Percentiles rank a stretch among this genome's conserved stretches.
Conservation (phyloP, 2,329 filamentous ascomycete species). For the Paecilomyces dactylethromorphus region DNA sequence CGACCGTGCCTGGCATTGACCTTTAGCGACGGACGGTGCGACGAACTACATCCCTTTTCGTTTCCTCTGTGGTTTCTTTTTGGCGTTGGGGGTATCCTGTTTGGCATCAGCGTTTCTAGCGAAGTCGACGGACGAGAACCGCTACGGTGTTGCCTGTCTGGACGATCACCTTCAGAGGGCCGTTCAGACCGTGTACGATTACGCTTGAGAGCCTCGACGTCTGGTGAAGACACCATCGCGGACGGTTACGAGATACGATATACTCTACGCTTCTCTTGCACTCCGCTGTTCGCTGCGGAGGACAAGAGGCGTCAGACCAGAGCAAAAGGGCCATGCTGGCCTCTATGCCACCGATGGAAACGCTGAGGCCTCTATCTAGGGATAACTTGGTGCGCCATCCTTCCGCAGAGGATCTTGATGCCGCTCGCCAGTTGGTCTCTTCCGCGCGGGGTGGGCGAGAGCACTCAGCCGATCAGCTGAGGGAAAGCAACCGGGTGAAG, state of each 20-base stretch:
- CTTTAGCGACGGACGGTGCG: not conserved
- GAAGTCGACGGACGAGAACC: not conserved
- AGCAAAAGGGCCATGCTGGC: slow-evolving; percentile 24
- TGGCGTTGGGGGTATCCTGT: not conserved
- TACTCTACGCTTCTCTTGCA: not conserved
- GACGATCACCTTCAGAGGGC: not conserved
- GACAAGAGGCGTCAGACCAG: not conserved
- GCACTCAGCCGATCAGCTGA: slow-evolving; percentile 20
- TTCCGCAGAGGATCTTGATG: slow-evolving; percentile 42
- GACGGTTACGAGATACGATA: not conserved
- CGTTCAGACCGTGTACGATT: not conserved
- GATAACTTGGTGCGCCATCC: slow-evolving; percentile 34
- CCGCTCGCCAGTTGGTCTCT: slow-evolving; percentile 42
- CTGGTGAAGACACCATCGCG: not conserved
- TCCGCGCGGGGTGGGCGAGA: slow-evolving; percentile 39
- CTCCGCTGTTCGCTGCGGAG: not conserved
- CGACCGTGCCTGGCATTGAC: not conserved
- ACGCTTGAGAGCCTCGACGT: not conserved
- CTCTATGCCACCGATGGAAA: slow-evolving; percentile 31
- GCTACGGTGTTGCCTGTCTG: not conserved
- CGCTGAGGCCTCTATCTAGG: slow-evolving; percentile 24
- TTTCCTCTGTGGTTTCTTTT: not conserved
- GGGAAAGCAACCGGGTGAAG: slow-evolving; percentile 12
- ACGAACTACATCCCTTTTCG: not conserved
- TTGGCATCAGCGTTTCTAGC: not conserved